Conservation (phyloP, 2,329 filamentous ascomycete species). For the Dothiorella sarmentorum region DNA sequence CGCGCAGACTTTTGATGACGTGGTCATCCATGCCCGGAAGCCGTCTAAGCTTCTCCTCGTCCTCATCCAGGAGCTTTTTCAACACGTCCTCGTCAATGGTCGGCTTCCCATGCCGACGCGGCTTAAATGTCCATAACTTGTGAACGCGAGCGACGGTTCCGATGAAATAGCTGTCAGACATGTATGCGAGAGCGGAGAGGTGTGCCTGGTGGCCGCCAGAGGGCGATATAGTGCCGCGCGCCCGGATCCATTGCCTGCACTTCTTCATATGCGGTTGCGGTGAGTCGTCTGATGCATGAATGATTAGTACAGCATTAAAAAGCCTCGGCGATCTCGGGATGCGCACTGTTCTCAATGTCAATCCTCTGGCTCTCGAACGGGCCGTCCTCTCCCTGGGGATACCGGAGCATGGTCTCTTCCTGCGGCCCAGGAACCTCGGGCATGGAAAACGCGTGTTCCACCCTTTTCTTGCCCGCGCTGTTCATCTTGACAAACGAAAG, state of each 20-base stretch:
- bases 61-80: conserved; percentile 44
- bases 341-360: conserved; percentile 54
- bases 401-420: conserved; percentile 33
- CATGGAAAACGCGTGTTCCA: conserved; percentile 64
- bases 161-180: conserved; percentile 91
- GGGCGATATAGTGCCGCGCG: conserved; percentile 68
- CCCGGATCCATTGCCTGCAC: conserved; percentile 67
- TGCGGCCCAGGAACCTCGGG: conserved; percentile 45
- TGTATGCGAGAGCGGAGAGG: conserved; percentile 83
- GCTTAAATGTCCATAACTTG: conserved; percentile 70
- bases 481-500: conserved; percentile 77
- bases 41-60: conserved; percentile 41
- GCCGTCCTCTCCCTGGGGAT: conserved; percentile 33
- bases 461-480: conserved; percentile 52
- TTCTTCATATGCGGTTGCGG: conserved; percentile 62
- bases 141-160: conserved; percentile 82
- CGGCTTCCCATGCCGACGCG: conserved; percentile 37
- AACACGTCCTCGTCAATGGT: conserved; percentile 43
- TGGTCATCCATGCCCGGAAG: conserved; percentile 47
- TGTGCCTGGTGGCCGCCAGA: conserved; percentile 76
- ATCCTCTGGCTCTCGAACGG: conserved; percentile 59
- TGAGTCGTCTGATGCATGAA: conserved; percentile 35
- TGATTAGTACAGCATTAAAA: conserved; percentile 21
- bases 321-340: not conserved
- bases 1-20: conserved; percentile 43